These are phyloP conservation scores for Aspergillus wentii DNA, from an alignment of 495 filamentous ascomycete species.

Conservation along the genomic window DNA sequence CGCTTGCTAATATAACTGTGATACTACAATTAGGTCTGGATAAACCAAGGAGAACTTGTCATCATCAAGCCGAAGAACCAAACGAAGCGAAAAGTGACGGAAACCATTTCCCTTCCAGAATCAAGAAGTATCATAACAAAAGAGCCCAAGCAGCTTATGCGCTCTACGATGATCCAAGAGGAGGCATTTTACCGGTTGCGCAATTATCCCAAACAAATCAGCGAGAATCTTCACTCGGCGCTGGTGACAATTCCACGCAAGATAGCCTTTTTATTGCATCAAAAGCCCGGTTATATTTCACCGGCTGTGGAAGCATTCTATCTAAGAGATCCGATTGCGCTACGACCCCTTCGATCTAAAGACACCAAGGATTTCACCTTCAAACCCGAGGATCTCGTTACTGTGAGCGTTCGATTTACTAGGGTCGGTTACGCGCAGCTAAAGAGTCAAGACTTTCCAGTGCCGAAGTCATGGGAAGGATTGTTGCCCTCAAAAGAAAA, in stretches of 20 bases:
- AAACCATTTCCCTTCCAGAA: conserved; percentile 52
- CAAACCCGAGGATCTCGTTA: conserved; percentile 72
- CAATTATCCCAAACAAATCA: conserved; percentile 74
- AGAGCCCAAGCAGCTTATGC: conserved; percentile 49
- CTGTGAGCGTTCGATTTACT: conserved; percentile 73
- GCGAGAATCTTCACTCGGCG: conserved; percentile 65
- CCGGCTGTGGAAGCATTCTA: conserved; percentile 90
- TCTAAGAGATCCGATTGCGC: conserved; percentile 74
- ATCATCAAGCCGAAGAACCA: conserved; percentile 60
- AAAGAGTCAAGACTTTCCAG: conserved; percentile 77
- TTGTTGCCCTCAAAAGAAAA: conserved; percentile 32
- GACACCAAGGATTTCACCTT: conserved; percentile 50
- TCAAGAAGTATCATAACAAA: conserved; percentile 53
- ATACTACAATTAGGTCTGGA: conserved; percentile 56
- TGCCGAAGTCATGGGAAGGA: conserved; percentile 58
- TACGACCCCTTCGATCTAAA: conserved; percentile 60
- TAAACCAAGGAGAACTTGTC: conserved; percentile 65
- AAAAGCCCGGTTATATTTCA: conserved; percentile 66
- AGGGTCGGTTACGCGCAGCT: conserved; percentile 88
- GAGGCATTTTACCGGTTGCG: conserved; percentile 86
- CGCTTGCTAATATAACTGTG: not conserved
- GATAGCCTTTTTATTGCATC: conserved; percentile 74
- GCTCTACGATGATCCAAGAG: conserved; percentile 67
- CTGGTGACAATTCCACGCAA: conserved; percentile 71
- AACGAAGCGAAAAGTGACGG: conserved; percentile 28